These are phyloP conservation scores for Cytospora piceicola DNA, from an alignment of 2,329 filamentous ascomycete genomes.

Conservation along the genomic window DNA sequence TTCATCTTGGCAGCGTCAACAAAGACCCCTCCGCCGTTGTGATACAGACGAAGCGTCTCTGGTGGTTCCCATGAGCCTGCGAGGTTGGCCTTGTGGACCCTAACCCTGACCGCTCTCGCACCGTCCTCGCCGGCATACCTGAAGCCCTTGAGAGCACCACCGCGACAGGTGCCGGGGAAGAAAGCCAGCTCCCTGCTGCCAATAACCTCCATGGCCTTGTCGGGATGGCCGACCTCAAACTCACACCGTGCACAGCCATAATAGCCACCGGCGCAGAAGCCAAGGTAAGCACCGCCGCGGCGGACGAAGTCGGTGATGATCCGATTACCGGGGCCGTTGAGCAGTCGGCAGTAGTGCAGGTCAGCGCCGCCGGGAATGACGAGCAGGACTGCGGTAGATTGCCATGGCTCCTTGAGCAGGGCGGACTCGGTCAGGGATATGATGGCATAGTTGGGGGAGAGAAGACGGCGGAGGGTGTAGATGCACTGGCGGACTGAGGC, in stretches of 20 bases:
- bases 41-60: slow-evolving; percentile 75
- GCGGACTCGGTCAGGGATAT: slow-evolving; percentile 79
- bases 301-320: slow-evolving; percentile 85
- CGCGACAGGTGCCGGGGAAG: slow-evolving; percentile 84
- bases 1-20: slow-evolving; percentile 71
- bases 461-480: slow-evolving; percentile 80
- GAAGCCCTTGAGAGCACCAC: slow-evolving; percentile 87
- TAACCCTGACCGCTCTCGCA: slow-evolving; percentile 71
- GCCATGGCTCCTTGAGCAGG: slow-evolving; percentile 91
- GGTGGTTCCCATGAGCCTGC: slow-evolving; percentile 53
- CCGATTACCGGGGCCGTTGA: slow-evolving; percentile 88
- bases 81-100: slow-evolving; percentile 65
- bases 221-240: slow-evolving; percentile 76
- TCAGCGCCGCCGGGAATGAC: slow-evolving; percentile 96
- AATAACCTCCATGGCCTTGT: slow-evolving; percentile 79
- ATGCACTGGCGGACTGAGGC: slow-evolving; percentile 91
- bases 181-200: slow-evolving; percentile 85
- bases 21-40: slow-evolving; percentile 94
- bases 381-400: slow-evolving; percentile 80
- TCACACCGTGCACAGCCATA: slow-evolving; percentile 83
- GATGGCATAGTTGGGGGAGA: slow-evolving; percentile 91
- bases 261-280: slow-evolving; percentile 93
- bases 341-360: slow-evolving; percentile 81
- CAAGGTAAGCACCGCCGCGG: slow-evolving; percentile 81
- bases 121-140: slow-evolving; percentile 87